A percentile compares a stretch with the other conserved stretches of the same genome.
Conservation (phyloP, 2,329 filamentous ascomycete genomes). For the Elsinoe fawcettii region DNA sequence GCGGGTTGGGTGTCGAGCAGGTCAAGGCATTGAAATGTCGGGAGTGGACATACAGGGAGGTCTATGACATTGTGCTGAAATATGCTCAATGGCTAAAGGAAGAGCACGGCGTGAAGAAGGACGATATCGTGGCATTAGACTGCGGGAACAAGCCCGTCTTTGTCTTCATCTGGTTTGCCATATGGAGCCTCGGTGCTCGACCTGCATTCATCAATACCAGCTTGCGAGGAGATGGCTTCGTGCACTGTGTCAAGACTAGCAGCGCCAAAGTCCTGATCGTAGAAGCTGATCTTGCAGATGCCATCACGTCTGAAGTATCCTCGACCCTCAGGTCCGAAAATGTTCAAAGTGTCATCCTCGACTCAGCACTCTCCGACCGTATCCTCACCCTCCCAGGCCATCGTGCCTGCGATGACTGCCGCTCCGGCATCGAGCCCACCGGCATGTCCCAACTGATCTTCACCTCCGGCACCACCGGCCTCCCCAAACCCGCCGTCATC, state of each 20-base stretch:
- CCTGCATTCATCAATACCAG: constrained; percentile 90
- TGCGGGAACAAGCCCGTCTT: constrained; percentile 76
- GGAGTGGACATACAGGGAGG: constrained; percentile 67
- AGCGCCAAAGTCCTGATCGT: constrained; percentile 61
- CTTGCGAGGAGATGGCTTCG: constrained; percentile 59
- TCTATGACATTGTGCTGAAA: constrained; percentile 61
- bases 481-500: constrained; percentile 55
- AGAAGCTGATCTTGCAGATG: constrained; percentile 52
- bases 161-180: constrained; percentile 64
- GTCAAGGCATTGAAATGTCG: constrained; percentile 18
- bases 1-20: constrained; percentile 15
- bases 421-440: constrained; percentile 24
- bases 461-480: constrained; percentile 76
- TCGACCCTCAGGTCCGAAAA: constrained; percentile 32
- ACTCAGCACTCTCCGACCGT: constrained; percentile 48
- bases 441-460: constrained; percentile 70
- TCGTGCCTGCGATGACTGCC: constrained; percentile 27
- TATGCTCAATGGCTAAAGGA: constrained; percentile 70
- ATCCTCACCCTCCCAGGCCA: constrained; percentile 24
- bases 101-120: constrained; percentile 54
- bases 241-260: constrained; percentile 66
- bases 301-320: constrained; percentile 48
- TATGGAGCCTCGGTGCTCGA: constrained; percentile 76
- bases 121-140: constrained; percentile 72
- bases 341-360: constrained; percentile 58